Percentiles rank a stretch among this genome's conserved stretches.
These are phyloP conservation scores for Daedaleopsis nitida DNA, from an alignment of 768 basidiomycete genomes.

Conservation along the genomic window DNA sequence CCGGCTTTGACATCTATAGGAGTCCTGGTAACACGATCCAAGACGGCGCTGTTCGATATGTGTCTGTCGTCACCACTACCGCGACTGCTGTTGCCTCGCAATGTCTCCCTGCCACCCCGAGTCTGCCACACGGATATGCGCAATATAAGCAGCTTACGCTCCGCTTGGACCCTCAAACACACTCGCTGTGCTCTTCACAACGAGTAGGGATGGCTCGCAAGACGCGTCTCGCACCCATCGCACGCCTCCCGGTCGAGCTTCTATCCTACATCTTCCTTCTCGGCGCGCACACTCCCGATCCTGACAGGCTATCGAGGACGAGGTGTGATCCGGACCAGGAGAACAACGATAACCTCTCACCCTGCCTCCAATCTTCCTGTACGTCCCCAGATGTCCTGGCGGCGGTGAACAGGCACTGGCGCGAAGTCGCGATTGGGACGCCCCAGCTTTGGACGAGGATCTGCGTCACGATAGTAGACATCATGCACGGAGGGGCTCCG, in stretches of 20 bases:
- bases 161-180: neutral
- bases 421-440: slow-evolving; percentile 48
- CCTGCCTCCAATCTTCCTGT: slow-evolving; percentile 15
- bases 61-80: slow-evolving; percentile 17
- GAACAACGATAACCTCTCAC: slow-evolving; percentile 3
- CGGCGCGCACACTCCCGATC: slow-evolving; percentile 39
- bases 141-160: slow-evolving; percentile 12
- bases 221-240: slow-evolving; percentile 5
- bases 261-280: slow-evolving; percentile 58
- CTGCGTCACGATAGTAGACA: slow-evolving; percentile 42
- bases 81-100: slow-evolving; percentile 15
- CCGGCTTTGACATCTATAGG: neutral
- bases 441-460: slow-evolving; percentile 58
- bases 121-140: neutral
- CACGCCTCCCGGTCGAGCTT: slow-evolving; percentile 55
- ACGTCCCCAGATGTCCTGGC: slow-evolving; percentile 49
- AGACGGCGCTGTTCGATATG: slow-evolving; percentile 9
- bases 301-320: slow-evolving; percentile 16
- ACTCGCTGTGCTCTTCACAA: neutral
- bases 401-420: slow-evolving; percentile 55
- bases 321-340: neutral
- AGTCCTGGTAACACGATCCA: neutral
- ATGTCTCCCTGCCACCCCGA: slow-evolving; percentile 10
- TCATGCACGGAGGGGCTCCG: slow-evolving; percentile 1
- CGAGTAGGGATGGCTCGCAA: neutral